A percentile compares a stretch with the other conserved stretches of the same genome.
Evolutionary conservation across 352 stramenopile genomes (phyloP).

Genomic region (Pythium oligandrum): DNA sequence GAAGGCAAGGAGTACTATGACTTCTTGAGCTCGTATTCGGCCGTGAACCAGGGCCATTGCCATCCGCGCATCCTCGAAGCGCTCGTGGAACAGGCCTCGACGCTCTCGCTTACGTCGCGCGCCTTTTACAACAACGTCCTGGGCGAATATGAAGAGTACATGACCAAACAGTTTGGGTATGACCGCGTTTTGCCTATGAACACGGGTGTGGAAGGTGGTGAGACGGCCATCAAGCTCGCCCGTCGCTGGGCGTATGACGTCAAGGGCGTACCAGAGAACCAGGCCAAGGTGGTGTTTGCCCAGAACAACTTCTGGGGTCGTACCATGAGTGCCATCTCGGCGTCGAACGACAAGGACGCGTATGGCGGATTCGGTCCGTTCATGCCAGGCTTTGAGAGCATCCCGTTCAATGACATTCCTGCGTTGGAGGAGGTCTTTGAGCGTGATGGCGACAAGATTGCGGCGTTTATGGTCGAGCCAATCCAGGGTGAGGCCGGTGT

Average conservation of each 20-base stretch:
- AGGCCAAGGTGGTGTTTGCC: conserved; percentile 93
- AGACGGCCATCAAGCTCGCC: conserved; percentile 97
- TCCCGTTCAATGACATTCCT: conserved; percentile 93
- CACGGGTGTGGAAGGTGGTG: conserved; percentile 97
- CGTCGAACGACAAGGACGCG: conserved; percentile 89
- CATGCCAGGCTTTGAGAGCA: conserved; percentile 94
- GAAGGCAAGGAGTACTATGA: conserved; percentile 98
- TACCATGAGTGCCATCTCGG: conserved; percentile 96
- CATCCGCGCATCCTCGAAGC: conserved; percentile 97
- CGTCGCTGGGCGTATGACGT: conserved; percentile 97
- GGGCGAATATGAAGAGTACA: conserved; percentile 96
- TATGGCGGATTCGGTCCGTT: conserved; percentile 94
- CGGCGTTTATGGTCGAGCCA: conserved; percentile 99
- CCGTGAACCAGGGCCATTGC: conserved; percentile 91
- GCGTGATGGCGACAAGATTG: conserved; percentile 86
- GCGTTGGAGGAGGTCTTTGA: conserved; percentile 83
- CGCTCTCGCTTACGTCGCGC: conserved; percentile 95
- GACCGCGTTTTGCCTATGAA: conserved; percentile 98
- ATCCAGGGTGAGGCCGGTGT: conserved; percentile 99
- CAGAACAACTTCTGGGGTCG: conserved; percentile 99
- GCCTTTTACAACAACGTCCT: conserved; percentile 99
- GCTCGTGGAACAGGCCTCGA: conserved; percentile 92
- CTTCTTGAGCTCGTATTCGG: conserved; percentile 94
- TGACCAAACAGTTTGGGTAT: conserved; percentile 96
- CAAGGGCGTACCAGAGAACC: conserved; percentile 93